Evolutionary conservation across 176 grass and related monocot species (phyloP), one percentile per base, ranked within the genome.

Genomic region (Alopecurus myosuroides): DNA sequence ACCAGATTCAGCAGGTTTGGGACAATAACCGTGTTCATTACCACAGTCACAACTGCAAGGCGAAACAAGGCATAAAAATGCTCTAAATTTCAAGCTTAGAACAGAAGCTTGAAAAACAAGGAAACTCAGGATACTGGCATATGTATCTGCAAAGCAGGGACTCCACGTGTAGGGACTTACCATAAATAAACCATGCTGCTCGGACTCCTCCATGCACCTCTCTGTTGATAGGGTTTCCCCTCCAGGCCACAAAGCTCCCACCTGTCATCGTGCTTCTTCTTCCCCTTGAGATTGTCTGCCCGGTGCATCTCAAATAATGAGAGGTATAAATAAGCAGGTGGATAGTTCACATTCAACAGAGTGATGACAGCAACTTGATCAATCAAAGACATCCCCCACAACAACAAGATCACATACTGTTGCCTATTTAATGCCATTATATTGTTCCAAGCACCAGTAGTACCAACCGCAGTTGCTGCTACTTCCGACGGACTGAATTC

Each of bases 171-270:
- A 70, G 25, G 67, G 25, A 82, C 91, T 97, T 86, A 97, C 94
- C 64, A 18, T 92, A 55, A 1, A 94, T 33, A 77, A 97, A 92
- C 77, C 78, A 85, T 65, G 89, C 81, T 68, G 94, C 87, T 88
- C 72, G 82, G 39, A 94, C 76, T 62, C 94, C 89, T 55, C 94
- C 92, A 83, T 97, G 94, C 66, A 79, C 83, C 74, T 85, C 57
- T 52, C 62, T 81, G 12, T 88, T 67, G 34, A 94, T 75, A 13
- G 80, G 88, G 19, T 51, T 92, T 78, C 92, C 89, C 71, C 86
- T 90, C 94, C 92, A 94, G 66, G 92, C 85, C 49, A 92, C 86
- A 60, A 85, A 84, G 12, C 88, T 77, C 37, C 83, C 76, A 50
- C 48, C 76, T 23, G 56, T 77, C 92, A 91, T 94, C 61, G 86